These are phyloP conservation scores for Grigorovia yakushimaensis DNA, from an alignment of 805 yeast species.

Conservation along the genomic window DNA sequence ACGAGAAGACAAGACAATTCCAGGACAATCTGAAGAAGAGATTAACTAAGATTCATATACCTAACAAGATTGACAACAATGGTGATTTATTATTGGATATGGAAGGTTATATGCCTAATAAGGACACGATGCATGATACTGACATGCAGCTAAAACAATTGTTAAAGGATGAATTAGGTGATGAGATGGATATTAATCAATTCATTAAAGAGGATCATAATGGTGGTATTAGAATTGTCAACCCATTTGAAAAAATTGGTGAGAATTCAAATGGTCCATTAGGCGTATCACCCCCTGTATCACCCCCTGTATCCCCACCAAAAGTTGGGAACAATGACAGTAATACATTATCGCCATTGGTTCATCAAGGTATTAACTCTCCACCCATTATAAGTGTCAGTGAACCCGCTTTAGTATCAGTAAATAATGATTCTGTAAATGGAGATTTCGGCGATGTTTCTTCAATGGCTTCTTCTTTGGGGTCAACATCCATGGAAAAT, in stretches of 20 bases:
- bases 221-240: conserved; percentile 55
- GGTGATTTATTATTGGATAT: conserved; percentile 88
- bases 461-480: conserved; percentile 5
- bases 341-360: not conserved
- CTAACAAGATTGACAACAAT: conserved; percentile 75
- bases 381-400: conserved; percentile 6
- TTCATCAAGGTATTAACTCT: not conserved
- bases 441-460: conserved; percentile 6
- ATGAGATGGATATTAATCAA: conserved; percentile 36
- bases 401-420: conserved; percentile 8
- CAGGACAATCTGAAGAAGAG: conserved; percentile 46
- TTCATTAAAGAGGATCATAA: conserved; percentile 49
- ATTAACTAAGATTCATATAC: conserved; percentile 65
- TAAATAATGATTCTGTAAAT: conserved; percentile 1
- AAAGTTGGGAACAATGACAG: no score
- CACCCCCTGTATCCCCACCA: not conserved
- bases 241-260: conserved; percentile 21
- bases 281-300: conserved; percentile 11
- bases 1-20: conserved; percentile 4
- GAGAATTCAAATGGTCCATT: not conserved
- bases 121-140: conserved; percentile 62
- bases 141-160: conserved; percentile 68
- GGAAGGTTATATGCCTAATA: conserved; percentile 90
- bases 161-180: conserved; percentile 65
- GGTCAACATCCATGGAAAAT: not conserved